These are phyloP conservation scores for Eurotiales sp. DNA, from an alignment of 2,329 filamentous ascomycete genomes.

Conservation along the genomic window DNA sequence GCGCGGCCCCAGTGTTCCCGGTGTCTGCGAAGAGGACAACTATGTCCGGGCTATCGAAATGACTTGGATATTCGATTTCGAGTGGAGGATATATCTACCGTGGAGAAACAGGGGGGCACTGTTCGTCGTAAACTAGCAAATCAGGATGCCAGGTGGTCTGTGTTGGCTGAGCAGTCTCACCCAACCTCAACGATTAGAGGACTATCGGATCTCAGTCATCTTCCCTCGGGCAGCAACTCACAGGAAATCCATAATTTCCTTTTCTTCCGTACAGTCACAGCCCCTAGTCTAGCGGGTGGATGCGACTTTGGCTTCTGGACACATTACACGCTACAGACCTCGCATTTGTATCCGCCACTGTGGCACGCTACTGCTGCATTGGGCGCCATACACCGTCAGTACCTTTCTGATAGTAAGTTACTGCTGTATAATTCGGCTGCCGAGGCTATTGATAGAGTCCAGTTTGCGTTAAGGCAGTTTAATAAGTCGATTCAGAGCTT, in stretches of 20 bases:
- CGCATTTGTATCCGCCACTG: neutral
- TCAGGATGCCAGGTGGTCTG: neutral
- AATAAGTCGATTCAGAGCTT: slow-evolving; percentile 2
- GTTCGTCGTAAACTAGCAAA: neutral
- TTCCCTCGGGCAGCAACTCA: neutral
- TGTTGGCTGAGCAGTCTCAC: neutral
- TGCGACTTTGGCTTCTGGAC: slow-evolving; percentile 7
- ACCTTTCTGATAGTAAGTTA: neutral
- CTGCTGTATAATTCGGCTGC: neutral
- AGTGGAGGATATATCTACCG: neutral
- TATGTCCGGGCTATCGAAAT: slow-evolving; percentile 1
- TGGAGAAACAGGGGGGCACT: neutral
- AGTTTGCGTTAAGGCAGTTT: slow-evolving; percentile 3
- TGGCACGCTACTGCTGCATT: slow-evolving; percentile 4
- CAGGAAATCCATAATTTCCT: slow-evolving; percentile 2
- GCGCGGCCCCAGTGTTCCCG: neutral
- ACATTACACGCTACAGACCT: neutral
- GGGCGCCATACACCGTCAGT: neutral
- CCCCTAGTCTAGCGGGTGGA: neutral
- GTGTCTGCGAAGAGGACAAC: neutral
- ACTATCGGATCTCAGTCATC: neutral
- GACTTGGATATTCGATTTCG: neutral
- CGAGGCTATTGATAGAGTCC: neutral
- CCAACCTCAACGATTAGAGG: neutral
- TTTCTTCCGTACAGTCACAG: slow-evolving; percentile 5